Percentiles rank a stretch among this genome's conserved stretches.
Evolutionary conservation across 2,329 filamentous ascomycete genomes (phyloP).

Genomic region (Paraphaeosphaeria minitans): DNA sequence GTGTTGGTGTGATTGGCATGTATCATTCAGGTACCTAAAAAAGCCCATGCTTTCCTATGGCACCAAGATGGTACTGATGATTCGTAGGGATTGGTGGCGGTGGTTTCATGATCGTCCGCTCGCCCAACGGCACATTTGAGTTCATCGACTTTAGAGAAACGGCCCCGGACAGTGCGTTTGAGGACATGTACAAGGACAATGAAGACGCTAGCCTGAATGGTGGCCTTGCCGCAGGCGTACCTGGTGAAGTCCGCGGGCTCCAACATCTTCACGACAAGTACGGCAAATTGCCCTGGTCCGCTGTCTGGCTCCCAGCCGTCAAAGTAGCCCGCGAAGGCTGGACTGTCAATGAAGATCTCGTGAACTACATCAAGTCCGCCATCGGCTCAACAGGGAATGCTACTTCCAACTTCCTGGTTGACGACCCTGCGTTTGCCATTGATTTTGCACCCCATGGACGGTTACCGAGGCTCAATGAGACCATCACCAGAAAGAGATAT

Average conservation of each 20-base stretch:
- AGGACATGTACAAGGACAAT: conserved; percentile 85
- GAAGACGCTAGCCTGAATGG: conserved; percentile 69
- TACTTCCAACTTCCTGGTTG: conserved; percentile 68
- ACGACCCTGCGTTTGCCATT: conserved; percentile 79
- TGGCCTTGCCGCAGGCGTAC: conserved; percentile 71
- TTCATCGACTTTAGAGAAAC: conserved; percentile 89
- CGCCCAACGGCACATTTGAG: conserved; percentile 76
- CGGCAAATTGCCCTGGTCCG: conserved; percentile 61
- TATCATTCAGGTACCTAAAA: conserved; percentile 50
- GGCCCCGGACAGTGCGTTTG: conserved; percentile 77
- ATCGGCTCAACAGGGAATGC: conserved; percentile 33
- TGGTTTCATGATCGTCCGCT: conserved; percentile 84
- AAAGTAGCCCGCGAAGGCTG: conserved; percentile 66
- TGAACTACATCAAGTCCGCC: conserved; percentile 70
- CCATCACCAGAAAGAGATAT: conserved; percentile 79
- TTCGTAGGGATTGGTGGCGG: conserved; percentile 78
- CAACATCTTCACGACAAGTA: conserved; percentile 77
- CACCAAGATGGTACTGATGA: background rate
- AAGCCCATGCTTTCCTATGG: background rate
- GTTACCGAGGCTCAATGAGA: conserved; percentile 73
- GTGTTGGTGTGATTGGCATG: conserved; percentile 56
- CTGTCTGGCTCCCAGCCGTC: conserved; percentile 75
- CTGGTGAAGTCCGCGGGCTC: conserved; percentile 77
- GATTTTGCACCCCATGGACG: conserved; percentile 88
- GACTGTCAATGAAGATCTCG: conserved; percentile 71